These are phyloP conservation scores for Millerago galiae DNA, from an alignment of 805 yeast genomes.

Conservation along the genomic window DNA sequence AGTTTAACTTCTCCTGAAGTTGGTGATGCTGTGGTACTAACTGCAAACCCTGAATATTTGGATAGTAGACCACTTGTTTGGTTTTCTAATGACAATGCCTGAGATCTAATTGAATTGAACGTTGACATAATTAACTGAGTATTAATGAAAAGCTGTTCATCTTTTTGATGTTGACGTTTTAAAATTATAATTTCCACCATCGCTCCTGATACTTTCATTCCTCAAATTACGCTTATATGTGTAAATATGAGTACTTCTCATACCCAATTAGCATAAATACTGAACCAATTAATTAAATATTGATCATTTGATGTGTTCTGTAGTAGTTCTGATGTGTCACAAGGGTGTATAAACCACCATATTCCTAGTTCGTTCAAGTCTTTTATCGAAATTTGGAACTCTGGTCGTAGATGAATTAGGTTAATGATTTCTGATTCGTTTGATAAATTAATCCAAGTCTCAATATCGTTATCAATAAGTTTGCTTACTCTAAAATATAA, in stretches of 20 bases:
- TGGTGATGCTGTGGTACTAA: conserved; percentile 41
- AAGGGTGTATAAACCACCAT: conserved; percentile 35
- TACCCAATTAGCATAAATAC: conserved; percentile 15
- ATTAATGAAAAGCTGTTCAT: not conserved
- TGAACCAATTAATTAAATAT: conserved; percentile 25
- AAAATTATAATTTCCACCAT: too few species aligned
- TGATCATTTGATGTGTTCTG: conserved; percentile 14
- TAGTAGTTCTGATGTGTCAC: conserved; percentile 29
- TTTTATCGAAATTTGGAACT: conserved; percentile 8
- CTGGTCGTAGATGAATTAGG: not conserved
- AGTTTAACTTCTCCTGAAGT: conserved; percentile 41
- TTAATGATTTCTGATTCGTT: not conserved
- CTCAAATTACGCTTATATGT: not conserved
- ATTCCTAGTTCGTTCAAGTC: conserved; percentile 3
- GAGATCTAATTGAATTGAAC: conserved; percentile 63
- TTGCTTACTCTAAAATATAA: conserved; percentile 7
- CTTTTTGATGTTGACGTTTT: too few species aligned
- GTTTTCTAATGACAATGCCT: conserved; percentile 63
- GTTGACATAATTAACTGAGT: conserved; percentile 28
- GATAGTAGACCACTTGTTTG: conserved; percentile 52
- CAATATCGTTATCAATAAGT: not conserved
- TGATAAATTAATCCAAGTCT: not conserved
- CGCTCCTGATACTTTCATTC: too few species aligned
- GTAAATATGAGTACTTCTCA: not conserved
- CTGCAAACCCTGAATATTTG: conserved; percentile 48